Evolutionary conservation across 1,139 yeast genomes (phyloP), one percentile per base, ranked within the genome.

Genomic region (Meyerozyma athensensis): DNA sequence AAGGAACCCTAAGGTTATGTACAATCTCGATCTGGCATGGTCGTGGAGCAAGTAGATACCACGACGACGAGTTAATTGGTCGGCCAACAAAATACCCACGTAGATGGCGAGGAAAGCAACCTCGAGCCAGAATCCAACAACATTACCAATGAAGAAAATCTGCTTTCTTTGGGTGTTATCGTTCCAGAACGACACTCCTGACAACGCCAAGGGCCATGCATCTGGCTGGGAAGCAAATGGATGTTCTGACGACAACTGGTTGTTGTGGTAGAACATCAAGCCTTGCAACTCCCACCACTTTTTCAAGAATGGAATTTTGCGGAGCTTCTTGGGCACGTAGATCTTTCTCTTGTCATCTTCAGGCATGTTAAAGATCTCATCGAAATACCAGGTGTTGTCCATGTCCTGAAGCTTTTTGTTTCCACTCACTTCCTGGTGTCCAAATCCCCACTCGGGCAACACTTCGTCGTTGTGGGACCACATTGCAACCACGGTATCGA

Each of bases 121-220:
- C 63, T 89, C 89, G 39, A 86, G 58, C 94, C 96, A 87, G 84
- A 94, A 94, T 9, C 97, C 98, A 48, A 86, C 64, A 41, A 86
- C 74, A 63, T 94, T 92, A 45, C 98, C 98, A 40, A 84, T 49
- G 61, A 92, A 86, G 63, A 82, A 94, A 41, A 92, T 89, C 63
- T 94, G 98, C 53, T 68, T 69, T 48, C 69, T 76, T 41, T 56
- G 57, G 3, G 64, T 69, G 44, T 79, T 79, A 43, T 86, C 81
- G 34, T 95, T 89, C 96, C 97, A 92, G 73, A 92, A 92, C 1
- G 97, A 87, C 21, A 92, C 97, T 48, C 99, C 99, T 10, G 86
- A 77, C 39, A 84, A 63, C 34, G 94, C 77, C 48, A 86, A 74
- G n/a, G 98, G 98, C 99, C 99, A 92, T 6, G 84, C 68, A 46